These are phyloP conservation scores for Claviceps humidiphila DNA, from an alignment of 2,329 filamentous ascomycete species.

Conservation along the genomic window DNA sequence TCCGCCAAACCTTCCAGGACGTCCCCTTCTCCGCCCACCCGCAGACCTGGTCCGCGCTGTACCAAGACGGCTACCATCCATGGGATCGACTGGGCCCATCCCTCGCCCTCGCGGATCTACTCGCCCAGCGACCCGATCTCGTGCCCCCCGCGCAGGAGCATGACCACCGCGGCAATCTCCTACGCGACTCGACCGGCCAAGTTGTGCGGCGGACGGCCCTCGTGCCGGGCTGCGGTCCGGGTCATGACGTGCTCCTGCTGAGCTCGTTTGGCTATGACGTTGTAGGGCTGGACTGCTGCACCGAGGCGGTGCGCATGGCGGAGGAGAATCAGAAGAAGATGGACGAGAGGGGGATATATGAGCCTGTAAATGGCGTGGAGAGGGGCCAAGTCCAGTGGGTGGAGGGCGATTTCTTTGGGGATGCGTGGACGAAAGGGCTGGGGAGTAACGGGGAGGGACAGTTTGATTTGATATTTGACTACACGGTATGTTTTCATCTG, in stretches of 20 bases:
- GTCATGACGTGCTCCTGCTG: slow-evolving; percentile 68
- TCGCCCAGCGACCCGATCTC: slow-evolving; percentile 31
- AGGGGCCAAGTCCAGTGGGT: slow-evolving; percentile 44
- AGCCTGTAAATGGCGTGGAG: slow-evolving; percentile 24
- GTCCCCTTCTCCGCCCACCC: slow-evolving; percentile 22
- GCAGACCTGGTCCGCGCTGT: slow-evolving; percentile 34
- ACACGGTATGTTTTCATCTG: slow-evolving; percentile 31
- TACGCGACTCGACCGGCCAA: slow-evolving; percentile 8
- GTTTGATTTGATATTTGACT: slow-evolving; percentile 57
- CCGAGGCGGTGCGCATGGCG: slow-evolving; percentile 31
- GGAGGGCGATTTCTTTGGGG: slow-evolving; percentile 52
- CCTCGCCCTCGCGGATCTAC: slow-evolving; percentile 38
- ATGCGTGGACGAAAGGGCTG: slow-evolving; percentile 37
- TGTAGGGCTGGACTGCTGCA: slow-evolving; percentile 57
- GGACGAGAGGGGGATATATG: slow-evolving; percentile 27
- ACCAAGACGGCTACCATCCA: slow-evolving; percentile 31
- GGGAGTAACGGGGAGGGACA: slow-evolving; percentile 26
- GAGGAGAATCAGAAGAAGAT: slow-evolving; percentile 26
- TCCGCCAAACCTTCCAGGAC: slow-evolving; percentile 22
- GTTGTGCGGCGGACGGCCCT: slow-evolving; percentile 35
- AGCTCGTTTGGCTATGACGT: slow-evolving; percentile 64
- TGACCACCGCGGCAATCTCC: slow-evolving; percentile 17
- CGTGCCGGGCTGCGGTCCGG: slow-evolving; percentile 70
- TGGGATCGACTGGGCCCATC: slow-evolving; percentile 44
- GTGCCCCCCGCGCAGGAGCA: slow-evolving; percentile 23